Conservation (phyloP, 805 yeast species). For the Ogataea nakhonphanomensis region DNA sequence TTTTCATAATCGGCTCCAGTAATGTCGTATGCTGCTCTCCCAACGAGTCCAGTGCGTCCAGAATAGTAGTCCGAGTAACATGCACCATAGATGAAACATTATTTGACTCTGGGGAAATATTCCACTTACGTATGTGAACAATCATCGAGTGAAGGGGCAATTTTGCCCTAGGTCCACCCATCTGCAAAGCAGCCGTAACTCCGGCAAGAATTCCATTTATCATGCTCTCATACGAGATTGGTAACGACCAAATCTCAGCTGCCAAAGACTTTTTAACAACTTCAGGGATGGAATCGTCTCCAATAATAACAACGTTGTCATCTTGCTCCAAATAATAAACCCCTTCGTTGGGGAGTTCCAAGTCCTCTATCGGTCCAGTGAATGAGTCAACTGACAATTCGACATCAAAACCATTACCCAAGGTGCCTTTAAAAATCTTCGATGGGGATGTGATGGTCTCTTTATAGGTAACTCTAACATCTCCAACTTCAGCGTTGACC, state of each 20-base stretch:
- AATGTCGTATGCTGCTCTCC: conserved; percentile 42
- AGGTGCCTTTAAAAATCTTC: conserved; percentile 20
- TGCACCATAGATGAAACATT: conserved; percentile 40
- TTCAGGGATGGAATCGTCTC: conserved; percentile 24
- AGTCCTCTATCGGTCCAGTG: conserved; percentile 32
- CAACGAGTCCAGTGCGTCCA: conserved; percentile 34
- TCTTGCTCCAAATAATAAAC: conserved; percentile 41
- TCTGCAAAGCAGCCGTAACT: conserved; percentile 55
- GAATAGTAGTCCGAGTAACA: conserved; percentile 44
- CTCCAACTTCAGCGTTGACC: conserved; percentile 77
- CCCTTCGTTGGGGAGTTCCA: conserved; percentile 34
- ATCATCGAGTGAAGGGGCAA: conserved; percentile 58
- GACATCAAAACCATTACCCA: conserved; percentile 22
- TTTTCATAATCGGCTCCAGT: conserved; percentile 86
- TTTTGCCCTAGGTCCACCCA: conserved; percentile 61
- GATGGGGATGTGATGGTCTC: conserved; percentile 49
- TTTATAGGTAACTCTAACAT: conserved; percentile 85
- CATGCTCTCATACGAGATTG: conserved; percentile 43
- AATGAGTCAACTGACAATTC: conserved; percentile 30
- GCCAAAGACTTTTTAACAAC: conserved; percentile 21
- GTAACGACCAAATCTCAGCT: conserved; percentile 44
- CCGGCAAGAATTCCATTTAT: conserved; percentile 58
- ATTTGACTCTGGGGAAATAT: conserved; percentile 48
- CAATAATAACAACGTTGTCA: conserved; percentile 45
- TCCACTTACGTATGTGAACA: conserved; percentile 51